Evolutionary conservation across 2,329 filamentous ascomycete genomes (phyloP).

Genomic region (Claviceps capensis): DNA sequence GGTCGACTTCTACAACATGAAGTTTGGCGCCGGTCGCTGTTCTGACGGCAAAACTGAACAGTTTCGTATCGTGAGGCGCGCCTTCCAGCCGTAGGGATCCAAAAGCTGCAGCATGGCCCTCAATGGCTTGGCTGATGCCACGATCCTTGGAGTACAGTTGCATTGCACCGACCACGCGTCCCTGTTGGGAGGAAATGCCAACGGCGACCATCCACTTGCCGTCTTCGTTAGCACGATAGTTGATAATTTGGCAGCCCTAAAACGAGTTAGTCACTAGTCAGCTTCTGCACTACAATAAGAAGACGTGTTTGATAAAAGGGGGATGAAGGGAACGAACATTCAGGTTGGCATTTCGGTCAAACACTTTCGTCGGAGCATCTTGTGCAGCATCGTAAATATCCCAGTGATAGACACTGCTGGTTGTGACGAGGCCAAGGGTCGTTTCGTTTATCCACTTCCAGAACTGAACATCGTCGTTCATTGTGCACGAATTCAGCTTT

Average conservation of each 20-base stretch:
- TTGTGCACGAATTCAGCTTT: slow-evolving; percentile 92
- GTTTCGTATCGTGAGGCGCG: slow-evolving; percentile 78
- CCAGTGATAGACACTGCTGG: slow-evolving; percentile 90
- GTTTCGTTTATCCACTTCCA: slow-evolving; percentile 98
- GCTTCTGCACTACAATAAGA: not conserved
- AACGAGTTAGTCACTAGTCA: slow-evolving; percentile 4
- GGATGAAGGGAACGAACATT: slow-evolving; percentile 40
- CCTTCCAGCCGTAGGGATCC: slow-evolving; percentile 81
- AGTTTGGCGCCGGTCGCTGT: slow-evolving; percentile 84
- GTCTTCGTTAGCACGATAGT: slow-evolving; percentile 90
- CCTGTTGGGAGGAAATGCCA: slow-evolving; percentile 85
- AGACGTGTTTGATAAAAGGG: not conserved
- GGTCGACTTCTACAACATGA: slow-evolving; percentile 95
- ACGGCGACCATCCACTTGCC: slow-evolving; percentile 98
- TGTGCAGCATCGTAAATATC: slow-evolving; percentile 82
- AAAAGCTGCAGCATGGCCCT: slow-evolving; percentile 92
- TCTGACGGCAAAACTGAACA: slow-evolving; percentile 93
- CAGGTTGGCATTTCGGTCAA: slow-evolving; percentile 86
- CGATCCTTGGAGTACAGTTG: slow-evolving; percentile 94
- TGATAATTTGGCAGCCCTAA: slow-evolving; percentile 96
- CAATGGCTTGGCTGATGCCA: slow-evolving; percentile 94
- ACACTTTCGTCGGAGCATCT: slow-evolving; percentile 72
- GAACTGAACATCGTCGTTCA: slow-evolving; percentile 95
- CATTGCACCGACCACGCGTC: slow-evolving; percentile 89
- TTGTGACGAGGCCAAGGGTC: slow-evolving; percentile 79